These are phyloP conservation scores for Clavispora asparagi DNA, from an alignment of 805 yeast species.

Conservation along the genomic window DNA sequence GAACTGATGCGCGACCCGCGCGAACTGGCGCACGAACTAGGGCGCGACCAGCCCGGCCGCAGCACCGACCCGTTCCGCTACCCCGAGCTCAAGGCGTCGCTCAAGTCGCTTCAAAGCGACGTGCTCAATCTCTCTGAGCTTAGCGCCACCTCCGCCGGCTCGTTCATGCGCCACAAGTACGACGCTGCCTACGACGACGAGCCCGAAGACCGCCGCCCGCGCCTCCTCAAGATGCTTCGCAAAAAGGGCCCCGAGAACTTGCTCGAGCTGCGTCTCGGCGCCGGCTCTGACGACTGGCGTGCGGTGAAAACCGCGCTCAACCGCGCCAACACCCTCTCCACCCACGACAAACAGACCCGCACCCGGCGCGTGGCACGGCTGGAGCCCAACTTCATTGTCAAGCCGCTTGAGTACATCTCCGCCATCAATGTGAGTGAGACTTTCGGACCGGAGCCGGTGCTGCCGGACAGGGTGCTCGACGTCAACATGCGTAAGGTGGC, in stretches of 20 bases:
- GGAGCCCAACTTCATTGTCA: constrained; percentile 34
- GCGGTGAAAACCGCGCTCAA: constrained; percentile 32
- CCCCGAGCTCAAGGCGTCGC: constrained; percentile 33
- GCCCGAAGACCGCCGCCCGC: constrained; percentile 37
- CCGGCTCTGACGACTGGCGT: constrained; percentile 32
- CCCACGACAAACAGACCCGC: constrained; percentile 65
- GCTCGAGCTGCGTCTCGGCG: constrained; percentile 43
- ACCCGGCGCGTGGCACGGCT: constrained; percentile 49
- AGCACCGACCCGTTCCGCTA: constrained; percentile 23
- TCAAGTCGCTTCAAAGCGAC: constrained; percentile 42
- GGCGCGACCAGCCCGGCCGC: neutral
- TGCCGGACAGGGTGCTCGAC: constrained; percentile 8
- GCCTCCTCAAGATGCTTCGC: constrained; percentile 41
- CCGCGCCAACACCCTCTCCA: constrained; percentile 65
- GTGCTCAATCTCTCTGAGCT: constrained; percentile 56
- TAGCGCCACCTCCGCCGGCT: constrained; percentile 88
- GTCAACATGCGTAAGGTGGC: constrained; percentile 25
- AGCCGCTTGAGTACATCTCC: constrained; percentile 38
- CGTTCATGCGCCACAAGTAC: constrained; percentile 67
- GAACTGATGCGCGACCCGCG: neutral
- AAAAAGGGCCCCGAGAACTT: constrained; percentile 27
- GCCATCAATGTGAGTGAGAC: constrained; percentile 40
- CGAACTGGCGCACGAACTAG: neutral
- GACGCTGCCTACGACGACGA: constrained; percentile 35
- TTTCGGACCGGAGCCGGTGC: constrained; percentile 16